Conservation (phyloP, 225 moss, liverwort and hornwort genomes). For the Straminergon stramineum region DNA sequence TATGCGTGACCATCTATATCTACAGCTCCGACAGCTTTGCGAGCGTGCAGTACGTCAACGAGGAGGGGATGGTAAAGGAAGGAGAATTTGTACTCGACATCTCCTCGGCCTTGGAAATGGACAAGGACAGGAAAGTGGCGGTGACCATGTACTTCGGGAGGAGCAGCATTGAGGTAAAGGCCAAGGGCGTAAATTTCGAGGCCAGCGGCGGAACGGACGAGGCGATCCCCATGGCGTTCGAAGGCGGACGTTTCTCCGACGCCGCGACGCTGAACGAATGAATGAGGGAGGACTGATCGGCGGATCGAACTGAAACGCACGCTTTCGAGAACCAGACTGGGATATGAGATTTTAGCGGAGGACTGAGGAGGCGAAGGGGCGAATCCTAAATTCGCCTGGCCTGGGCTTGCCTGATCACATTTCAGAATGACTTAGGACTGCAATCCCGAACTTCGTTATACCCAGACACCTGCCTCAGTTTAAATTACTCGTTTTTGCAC, state of each 20-base stretch:
- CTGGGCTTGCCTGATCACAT: background rate
- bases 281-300: background rate
- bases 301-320: background rate
- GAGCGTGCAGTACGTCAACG: background rate
- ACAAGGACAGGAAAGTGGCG: background rate
- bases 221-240: background rate
- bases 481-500: background rate
- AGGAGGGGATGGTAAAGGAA: background rate
- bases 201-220: background rate
- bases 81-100: background rate
- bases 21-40: background rate
- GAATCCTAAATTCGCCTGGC: background rate
- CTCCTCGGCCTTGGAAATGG: background rate
- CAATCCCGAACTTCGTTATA: background rate
- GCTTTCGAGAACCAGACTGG: background rate
- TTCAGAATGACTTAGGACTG: background rate
- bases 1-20: fast-evolving
- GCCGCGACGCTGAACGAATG: background rate
- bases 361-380: background rate
- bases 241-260: background rate
- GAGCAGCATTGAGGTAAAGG: slow-evolving; percentile 4
- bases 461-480: background rate
- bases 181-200: background rate
- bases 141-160: slow-evolving; percentile 13
- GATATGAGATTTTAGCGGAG: background rate